phyloP scores from a whole-genome alignment of 2,329 filamentous ascomycete species.

The Pezicula radicicola region DNA sequence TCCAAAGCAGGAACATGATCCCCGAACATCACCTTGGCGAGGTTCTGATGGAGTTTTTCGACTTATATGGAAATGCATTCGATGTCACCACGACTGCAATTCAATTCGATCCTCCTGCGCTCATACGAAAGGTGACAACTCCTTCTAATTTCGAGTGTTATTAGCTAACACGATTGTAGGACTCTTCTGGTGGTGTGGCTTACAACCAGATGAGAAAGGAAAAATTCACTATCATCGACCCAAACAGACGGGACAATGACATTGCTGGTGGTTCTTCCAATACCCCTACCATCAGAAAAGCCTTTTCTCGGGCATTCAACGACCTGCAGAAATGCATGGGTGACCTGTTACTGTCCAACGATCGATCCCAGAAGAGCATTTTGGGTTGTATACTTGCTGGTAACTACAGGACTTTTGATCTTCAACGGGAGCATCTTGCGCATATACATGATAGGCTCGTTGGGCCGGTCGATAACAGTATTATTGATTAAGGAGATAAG shows the following conservation, averaged over 20 bases:
- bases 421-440: constrained; percentile 56
- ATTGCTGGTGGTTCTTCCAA: constrained; percentile 83
- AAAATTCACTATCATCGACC: constrained; percentile 85
- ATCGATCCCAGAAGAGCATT: constrained; percentile 40
- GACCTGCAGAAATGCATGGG: constrained; percentile 56
- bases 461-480: constrained; percentile 14
- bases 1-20: constrained; percentile 57
- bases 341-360: constrained; percentile 35
- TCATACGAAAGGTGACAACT: constrained; percentile 68
- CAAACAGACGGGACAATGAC: constrained; percentile 81
- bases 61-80: constrained; percentile 84
- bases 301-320: constrained; percentile 65
- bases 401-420: constrained; percentile 72
- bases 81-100: constrained; percentile 70
- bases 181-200: constrained; percentile 30
- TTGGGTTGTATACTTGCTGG: constrained; percentile 71
- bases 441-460: constrained; percentile 24
- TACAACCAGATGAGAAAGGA: constrained; percentile 52
- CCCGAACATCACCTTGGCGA: constrained; percentile 71
- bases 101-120: constrained; percentile 68
- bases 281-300: constrained; percentile 61
- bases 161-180: constrained; percentile 10
- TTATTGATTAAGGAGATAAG: not conserved
- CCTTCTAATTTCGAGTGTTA: not conserved
- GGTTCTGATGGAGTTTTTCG: constrained; percentile 81